Evolutionary conservation across 2,329 filamentous ascomycete genomes (phyloP).

Genomic region (Colletotrichum sp.): DNA sequence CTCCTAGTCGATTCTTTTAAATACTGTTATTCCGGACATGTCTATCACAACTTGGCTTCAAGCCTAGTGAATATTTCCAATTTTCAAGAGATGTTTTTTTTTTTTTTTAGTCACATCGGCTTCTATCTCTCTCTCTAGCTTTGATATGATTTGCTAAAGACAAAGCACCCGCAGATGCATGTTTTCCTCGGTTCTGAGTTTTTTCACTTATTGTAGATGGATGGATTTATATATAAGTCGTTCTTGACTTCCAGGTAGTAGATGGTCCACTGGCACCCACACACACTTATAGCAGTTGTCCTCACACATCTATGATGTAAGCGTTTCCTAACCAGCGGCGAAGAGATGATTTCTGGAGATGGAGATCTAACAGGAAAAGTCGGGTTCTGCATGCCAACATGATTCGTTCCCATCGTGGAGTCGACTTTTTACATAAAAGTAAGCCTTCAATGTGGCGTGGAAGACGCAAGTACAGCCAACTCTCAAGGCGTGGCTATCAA

Average conservation of each 20-base stretch:
- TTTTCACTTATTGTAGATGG: accelerated
- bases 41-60: no score
- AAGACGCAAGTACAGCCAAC: background rate
- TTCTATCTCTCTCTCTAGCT: no score
- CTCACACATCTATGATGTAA: background rate
- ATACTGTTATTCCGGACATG: no score
- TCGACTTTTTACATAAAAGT: background rate
- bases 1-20: no score
- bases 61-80: no score
- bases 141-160: no score
- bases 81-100: no score
- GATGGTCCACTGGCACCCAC: no score
- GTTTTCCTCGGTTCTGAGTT: no score
- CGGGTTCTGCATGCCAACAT: accelerated
- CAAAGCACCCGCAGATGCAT: no score
- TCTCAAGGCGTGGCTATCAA: background rate
- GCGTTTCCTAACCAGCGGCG: accelerated
- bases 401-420: background rate
- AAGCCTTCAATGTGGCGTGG: background rate
- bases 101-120: no score
- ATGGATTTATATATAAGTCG: background rate
- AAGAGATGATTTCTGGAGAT: background rate
- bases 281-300: background rate
- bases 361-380: background rate
- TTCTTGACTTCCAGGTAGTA: background rate